Conservation (phyloP, 2,329 filamentous ascomycete species). For the Microcyclosporella mali region DNA sequence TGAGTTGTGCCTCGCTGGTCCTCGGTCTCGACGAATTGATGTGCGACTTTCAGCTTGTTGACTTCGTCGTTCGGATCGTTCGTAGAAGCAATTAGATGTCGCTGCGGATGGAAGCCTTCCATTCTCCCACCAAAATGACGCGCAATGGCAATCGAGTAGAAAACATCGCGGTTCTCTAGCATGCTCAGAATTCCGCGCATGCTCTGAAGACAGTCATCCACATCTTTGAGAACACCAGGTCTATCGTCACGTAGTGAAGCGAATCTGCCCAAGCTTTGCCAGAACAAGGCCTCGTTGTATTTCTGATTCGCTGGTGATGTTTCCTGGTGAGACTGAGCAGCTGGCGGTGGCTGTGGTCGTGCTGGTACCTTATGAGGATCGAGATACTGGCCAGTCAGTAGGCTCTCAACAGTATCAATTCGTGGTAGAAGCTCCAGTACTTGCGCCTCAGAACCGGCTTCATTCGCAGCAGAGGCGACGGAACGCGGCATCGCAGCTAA, state of each 20-base stretch:
- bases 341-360: constrained; percentile 35
- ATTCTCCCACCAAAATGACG: constrained; percentile 63
- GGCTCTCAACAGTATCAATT: constrained; percentile 66
- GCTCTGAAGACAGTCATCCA: constrained; percentile 59
- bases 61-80: constrained; percentile 35
- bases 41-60: constrained; percentile 44
- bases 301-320: constrained; percentile 21
- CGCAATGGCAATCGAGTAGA: constrained; percentile 81
- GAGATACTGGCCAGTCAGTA: constrained; percentile 68
- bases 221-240: constrained; percentile 44
- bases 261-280: constrained; percentile 70
- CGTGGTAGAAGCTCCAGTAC: constrained; percentile 58
- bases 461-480: constrained; percentile 36
- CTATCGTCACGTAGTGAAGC: constrained; percentile 57
- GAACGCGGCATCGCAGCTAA: constrained; percentile 45
- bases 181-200: constrained; percentile 69
- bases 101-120: constrained; percentile 35
- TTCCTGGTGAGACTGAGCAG: constrained; percentile 29
- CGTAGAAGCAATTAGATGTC: constrained; percentile 19
- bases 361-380: constrained; percentile 53
- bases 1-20: constrained; percentile 42
- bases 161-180: constrained; percentile 79
- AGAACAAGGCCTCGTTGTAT: constrained; percentile 64
- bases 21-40: constrained; percentile 44
- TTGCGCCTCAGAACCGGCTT: constrained; percentile 39